Percentiles rank a stretch among this genome's conserved stretches.
Evolutionary conservation across 176 grass and related monocot species (phyloP).

Genomic region (Avena atlantica): DNA sequence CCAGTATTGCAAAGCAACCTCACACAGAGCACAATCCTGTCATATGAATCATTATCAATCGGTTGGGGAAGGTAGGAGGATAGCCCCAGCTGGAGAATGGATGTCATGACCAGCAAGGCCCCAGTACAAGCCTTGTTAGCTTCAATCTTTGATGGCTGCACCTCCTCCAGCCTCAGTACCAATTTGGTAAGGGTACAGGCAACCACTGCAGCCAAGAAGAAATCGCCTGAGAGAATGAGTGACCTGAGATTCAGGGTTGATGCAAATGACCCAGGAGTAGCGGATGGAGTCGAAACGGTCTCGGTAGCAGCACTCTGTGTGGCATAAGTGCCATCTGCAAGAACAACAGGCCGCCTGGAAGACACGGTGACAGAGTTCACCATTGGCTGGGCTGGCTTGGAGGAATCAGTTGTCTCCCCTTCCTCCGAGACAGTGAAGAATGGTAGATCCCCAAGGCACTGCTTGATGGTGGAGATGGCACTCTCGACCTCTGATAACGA

Average conservation of each 20-base stretch:
- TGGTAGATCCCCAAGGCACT: constrained; percentile 69
- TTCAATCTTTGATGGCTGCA: constrained; percentile 62
- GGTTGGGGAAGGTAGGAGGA: constrained; percentile 64
- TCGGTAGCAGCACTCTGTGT: constrained; percentile 76
- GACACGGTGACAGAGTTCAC: constrained; percentile 55
- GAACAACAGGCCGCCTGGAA: constrained; percentile 64
- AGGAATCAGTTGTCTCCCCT: constrained; percentile 48
- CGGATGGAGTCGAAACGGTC: constrained; percentile 49
- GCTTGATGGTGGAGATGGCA: constrained; percentile 69
- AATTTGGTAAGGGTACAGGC: constrained; percentile 62
- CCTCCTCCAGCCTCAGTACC: constrained; percentile 73
- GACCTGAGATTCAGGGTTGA: constrained; percentile 60
- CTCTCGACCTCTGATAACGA: constrained; percentile 68
- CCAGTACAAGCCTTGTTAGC: constrained; percentile 60
- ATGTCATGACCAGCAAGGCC: constrained; percentile 60
- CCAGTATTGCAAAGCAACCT: constrained; percentile 70
- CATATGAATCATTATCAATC: constrained; percentile 66
- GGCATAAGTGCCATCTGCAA: constrained; percentile 74
- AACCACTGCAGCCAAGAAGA: constrained; percentile 60
- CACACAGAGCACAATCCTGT: constrained; percentile 70
- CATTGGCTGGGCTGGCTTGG: constrained; percentile 45
- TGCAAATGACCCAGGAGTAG: constrained; percentile 47
- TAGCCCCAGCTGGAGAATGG: constrained; percentile 61
- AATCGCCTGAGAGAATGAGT: constrained; percentile 74
- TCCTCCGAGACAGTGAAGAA: constrained; percentile 71